A percentile compares a stretch with the other conserved stretches of the same genome.
These are phyloP conservation scores for Clavulina sp. DNA, from an alignment of 768 basidiomycete genomes.

Conservation along the genomic window DNA sequence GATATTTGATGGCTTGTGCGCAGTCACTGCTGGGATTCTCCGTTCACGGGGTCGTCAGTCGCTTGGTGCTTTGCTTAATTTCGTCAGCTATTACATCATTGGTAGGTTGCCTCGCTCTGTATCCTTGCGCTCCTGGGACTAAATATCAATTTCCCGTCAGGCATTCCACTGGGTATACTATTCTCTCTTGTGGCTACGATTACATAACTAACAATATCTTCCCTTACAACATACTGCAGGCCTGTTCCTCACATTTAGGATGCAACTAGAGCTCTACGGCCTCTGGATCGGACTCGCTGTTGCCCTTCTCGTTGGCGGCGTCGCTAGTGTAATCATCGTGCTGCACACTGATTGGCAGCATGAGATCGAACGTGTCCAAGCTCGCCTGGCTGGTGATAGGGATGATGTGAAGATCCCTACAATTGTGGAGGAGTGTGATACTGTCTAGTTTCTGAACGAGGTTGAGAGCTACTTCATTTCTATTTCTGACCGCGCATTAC, in stretches of 20 bases:
- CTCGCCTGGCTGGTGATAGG: conserved; percentile 11
- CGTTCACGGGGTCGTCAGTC: conserved; percentile 71
- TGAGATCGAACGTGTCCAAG: conserved; percentile 45
- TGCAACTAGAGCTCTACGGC: conserved; percentile 41
- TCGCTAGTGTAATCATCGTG: conserved; percentile 35
- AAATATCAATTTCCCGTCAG: background rate
- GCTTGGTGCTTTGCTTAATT: conserved; percentile 60
- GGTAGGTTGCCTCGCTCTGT: conserved; percentile 22
- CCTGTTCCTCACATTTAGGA: conserved; percentile 53
- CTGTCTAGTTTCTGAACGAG: no score
- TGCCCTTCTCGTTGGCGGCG: conserved; percentile 40
- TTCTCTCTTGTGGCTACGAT: background rate
- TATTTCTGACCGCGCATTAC: no score
- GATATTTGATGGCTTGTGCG: conserved; percentile 63
- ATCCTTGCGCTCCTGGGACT: background rate
- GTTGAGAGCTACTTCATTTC: no score
- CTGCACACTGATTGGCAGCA: conserved; percentile 48
- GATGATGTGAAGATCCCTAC: background rate
- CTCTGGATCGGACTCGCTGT: conserved; percentile 73
- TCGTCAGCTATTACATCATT: conserved; percentile 67
- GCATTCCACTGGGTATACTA: background rate
- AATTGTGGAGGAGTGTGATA: no score
- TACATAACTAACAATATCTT: background rate
- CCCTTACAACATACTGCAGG: conserved; percentile 24
- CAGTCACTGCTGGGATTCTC: conserved; percentile 58